Evolutionary conservation across 805 yeast species (phyloP), one percentile per base, ranked within the genome.

Genomic region (Cyberlindnera americana): DNA sequence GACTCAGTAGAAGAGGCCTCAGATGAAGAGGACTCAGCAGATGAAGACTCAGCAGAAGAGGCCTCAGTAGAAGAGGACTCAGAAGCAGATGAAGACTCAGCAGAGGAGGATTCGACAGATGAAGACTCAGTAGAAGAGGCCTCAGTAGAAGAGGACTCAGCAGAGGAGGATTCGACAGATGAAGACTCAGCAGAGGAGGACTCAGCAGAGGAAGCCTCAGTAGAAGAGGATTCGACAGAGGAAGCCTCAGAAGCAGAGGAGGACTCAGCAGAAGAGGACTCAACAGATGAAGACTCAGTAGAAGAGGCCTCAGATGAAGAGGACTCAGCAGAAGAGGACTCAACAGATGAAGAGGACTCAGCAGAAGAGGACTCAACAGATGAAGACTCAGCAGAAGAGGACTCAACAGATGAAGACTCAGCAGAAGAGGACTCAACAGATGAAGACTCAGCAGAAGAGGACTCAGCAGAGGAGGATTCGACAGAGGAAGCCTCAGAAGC

Each of bases 11-110:
- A 19, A 8, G 30, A 16, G 23, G 35, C 21, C 12, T 14, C 23
- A 19, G 53, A 38, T 12, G 49, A 32, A 23, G 42, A 35, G 26
- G 41, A 15, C 14, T 35, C 9, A n/a, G 33, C 15, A 19, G 33
- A 19, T 4, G 12, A 32, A 19, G 24, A 11, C 16, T 13, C 29
- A 15, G 29, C n/a, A 27, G 29, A 27, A 14, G 29, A n/a, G n/a
- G n/a, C n/a, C n/a, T 18, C 15, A 13, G 53, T 37, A 13, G 49
- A 29, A 19, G 46, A 28, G 4, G 47, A 32, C 6, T 42, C 18
- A 8, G 22, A 16, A 6, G 40, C 29, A 14, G 34, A 22, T 13
- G 15, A 10, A 9, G 39, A 22, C 22, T 22, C 24, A 17, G 35
- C 16, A n/a, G 35, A 31, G 6, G 33, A 21, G 15, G 38, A 22